Base-by-base conservation (phyloP, 169 alveolate genomes). In the Miamiensis avidus region DNA sequence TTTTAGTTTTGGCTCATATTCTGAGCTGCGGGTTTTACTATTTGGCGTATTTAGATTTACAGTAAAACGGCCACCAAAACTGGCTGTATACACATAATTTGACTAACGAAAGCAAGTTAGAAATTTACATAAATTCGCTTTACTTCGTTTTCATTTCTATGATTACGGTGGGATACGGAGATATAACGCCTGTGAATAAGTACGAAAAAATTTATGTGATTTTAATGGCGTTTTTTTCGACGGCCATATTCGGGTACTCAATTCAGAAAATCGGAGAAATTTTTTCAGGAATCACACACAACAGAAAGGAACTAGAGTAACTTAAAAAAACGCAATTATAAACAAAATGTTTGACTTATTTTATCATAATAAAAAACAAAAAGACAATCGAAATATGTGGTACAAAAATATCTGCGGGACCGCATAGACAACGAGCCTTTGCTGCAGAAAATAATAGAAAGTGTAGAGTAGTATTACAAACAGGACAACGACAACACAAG, bases 141-240 rank as follows among this genome's bases (percentile, higher is more conserved):
- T 77, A 77, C 27, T 77, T 77, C 34, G 82, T 73, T 11, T 77
- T 77, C 34, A 77, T 77, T 32, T 33, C 82, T 77, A 77, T 34
- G 65, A 77, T 34, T 25, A 77, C 82, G 4, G 82, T 77, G 4
- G 82, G 82, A 31, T 77, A 77, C 34, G 82, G 82, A 0, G 82
- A 77, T 32, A 77, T 77, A 26, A 31, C 31, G 31, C 82, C 82
- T 77, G 28, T 73, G 31, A 28, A 34, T n/a, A 28, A 34, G 0
- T 31, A 31, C 0, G 82, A 77, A 77, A 77, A 73, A 77, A 33
- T 77, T 31, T 77, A 77, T 34, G 82, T 77, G 0, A 77, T 77
- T 20, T 77, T 77, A 28, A 78, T 78, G 84, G 29, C 84, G 1
- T 25, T 78, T n/a, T 65, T 64, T 64, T 78, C 84, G 1, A 33